Base-by-base conservation (phyloP, 352 stramenopile genomes). In the Pythium dissimile region DNA sequence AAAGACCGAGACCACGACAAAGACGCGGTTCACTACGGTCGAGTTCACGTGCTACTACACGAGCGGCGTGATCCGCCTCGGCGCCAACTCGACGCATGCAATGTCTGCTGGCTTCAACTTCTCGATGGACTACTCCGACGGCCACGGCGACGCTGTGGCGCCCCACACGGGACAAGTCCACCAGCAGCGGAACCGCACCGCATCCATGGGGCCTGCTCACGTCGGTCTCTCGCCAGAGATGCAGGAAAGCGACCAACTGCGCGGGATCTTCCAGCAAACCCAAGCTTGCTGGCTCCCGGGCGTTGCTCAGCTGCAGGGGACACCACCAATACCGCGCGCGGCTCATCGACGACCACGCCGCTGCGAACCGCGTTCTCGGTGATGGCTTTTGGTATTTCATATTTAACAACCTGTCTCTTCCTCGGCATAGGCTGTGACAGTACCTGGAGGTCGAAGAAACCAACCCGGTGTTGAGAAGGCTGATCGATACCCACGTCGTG, bases 321-420 rank as follows among this genome's bases (percentile, higher is more conserved):
- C 43, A 71, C 8, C 45, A 64, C 4, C 16, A 41, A 28, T 84
- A 84, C 42, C 62, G 73, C 27, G 27, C 35, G 2, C 23, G 32
- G 13, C 49, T 79, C 10, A 63, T 66, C 6, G 31, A 59, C 0
- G 65, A 66, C 20, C 57, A 75, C 21, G 15, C 3, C 5, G 9
- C 47, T 18, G 65, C 62, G 0, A 76, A 79, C 20, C 23, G 49
- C 7, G 66, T 67, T 8, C 69, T 80, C 0, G 70, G 61, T 34
- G 69, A 79, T 24, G 69, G 51, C 0, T 80, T 84, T n/a, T 84
- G 71, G 71, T 78, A 64, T 30, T 75, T 77, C 44, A 66, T 84
- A 10, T 80, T 72, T 51, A 74, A 75, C 23, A 72, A 80, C 24
- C 41, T 65, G 12, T 31, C 35, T 8, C n/a, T 80, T 8, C 50